Conservation (phyloP, 2,329 filamentous ascomycete genomes). For the Penicillium rolfsii region DNA sequence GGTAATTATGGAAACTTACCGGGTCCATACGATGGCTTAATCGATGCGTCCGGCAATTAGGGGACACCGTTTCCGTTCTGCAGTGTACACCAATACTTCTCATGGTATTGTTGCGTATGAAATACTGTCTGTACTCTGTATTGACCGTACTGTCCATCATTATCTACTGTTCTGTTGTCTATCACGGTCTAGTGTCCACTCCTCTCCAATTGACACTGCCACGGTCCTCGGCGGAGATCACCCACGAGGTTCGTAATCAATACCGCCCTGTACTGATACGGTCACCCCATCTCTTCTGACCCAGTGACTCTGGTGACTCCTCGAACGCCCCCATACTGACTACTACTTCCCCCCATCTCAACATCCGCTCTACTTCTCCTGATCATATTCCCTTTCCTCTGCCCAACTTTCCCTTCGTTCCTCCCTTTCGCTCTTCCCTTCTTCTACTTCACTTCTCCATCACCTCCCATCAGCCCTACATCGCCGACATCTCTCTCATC, state of each 20-base stretch:
- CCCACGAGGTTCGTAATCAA: constrained; percentile 29
- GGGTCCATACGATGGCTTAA: neutral
- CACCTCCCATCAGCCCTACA: constrained; percentile 15
- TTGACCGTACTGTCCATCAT: neutral
- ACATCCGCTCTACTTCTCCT: constrained; percentile 22
- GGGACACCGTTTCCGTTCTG: neutral
- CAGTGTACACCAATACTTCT: neutral
- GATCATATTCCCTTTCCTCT: constrained; percentile 26
- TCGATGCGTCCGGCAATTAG: neutral
- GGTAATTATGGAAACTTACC: neutral
- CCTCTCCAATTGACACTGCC: constrained; percentile 7
- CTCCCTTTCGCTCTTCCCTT: constrained; percentile 18
- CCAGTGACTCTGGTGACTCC: constrained; percentile 11
- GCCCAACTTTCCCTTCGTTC: constrained; percentile 25
- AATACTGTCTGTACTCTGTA: neutral
- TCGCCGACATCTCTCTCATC: constrained; percentile 11
- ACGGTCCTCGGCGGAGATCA: constrained; percentile 3
- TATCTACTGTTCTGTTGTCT: neutral
- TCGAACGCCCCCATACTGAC: neutral
- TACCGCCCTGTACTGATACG: constrained; percentile 8
- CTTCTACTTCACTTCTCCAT: constrained; percentile 18
- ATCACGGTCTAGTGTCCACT: neutral
- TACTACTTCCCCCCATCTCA: constrained; percentile 17
- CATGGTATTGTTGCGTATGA: neutral
- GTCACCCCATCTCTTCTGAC: constrained; percentile 2